These are phyloP conservation scores for Nicotiana obtusifolia DNA, from an alignment of 257 asterid species.

Conservation along the genomic window DNA sequence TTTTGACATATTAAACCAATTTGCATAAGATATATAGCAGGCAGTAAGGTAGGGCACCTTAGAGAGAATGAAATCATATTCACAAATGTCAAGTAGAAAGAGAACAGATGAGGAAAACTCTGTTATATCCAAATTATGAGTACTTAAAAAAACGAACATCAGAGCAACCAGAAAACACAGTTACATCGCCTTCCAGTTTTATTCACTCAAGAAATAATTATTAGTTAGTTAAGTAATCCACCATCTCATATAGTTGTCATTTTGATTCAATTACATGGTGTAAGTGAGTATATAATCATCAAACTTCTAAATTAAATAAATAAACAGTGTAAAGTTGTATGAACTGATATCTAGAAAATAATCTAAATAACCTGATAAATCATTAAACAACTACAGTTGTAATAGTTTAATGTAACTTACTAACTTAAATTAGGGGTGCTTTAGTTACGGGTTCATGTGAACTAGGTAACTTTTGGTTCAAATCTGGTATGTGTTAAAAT, in stretches of 20 bases:
- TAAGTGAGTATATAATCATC: not conserved
- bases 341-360: not conserved
- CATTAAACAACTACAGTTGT: not conserved
- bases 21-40: not conserved
- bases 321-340: not conserved
- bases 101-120: not conserved
- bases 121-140: not conserved
- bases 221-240: not conserved
- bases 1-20: not conserved
- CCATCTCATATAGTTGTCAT: not conserved
- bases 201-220: not conserved
- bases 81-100: not conserved
- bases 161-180: not conserved
- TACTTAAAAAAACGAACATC: not conserved
- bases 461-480: no score
- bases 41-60: not conserved
- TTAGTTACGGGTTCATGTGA: no score
- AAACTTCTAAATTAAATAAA: not conserved
- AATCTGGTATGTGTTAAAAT: no score
- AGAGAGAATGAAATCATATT: slow-evolving; percentile 2
- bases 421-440: no score
- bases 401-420: not conserved
- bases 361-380: not conserved
- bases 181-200: not conserved
- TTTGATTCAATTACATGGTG: not conserved